These are phyloP conservation scores for Gymnopilus dilepis DNA, from an alignment of 768 basidiomycete species.

Conservation along the genomic window DNA sequence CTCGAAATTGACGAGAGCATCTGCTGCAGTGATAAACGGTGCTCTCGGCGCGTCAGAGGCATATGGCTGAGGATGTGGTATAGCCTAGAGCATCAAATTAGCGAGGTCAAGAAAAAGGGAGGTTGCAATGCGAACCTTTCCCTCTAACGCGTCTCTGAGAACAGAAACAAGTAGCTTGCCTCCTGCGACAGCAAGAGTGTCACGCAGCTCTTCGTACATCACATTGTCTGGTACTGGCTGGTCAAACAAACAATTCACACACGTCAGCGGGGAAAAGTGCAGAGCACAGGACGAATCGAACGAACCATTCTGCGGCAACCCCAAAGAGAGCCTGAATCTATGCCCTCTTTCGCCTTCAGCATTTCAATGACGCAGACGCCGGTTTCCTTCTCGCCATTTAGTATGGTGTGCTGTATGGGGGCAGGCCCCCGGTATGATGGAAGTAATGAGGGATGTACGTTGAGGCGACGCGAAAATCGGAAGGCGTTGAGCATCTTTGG, in stretches of 20 bases:
- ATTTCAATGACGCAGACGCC: conserved; percentile 86
- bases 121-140: conserved; percentile 46
- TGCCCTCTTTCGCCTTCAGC: conserved; percentile 68
- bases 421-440: conserved; percentile 90
- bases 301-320: conserved; percentile 58
- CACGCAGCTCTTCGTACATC: conserved; percentile 61
- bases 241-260: neutral
- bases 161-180: conserved; percentile 75
- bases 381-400: conserved; percentile 68
- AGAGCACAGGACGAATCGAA: conserved; percentile 5
- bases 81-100: conserved; percentile 44
- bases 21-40: conserved; percentile 57
- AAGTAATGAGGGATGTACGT: conserved; percentile 89
- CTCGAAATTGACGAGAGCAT: conserved; percentile 61
- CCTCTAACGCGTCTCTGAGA: conserved; percentile 64
- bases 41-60: conserved; percentile 52
- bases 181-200: conserved; percentile 63
- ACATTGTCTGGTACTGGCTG: conserved; percentile 59
- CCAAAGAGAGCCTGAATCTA: conserved; percentile 83
- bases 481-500: conserved; percentile 65
- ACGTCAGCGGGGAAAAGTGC: neutral
- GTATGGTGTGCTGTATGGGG: conserved; percentile 84
- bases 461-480: conserved; percentile 62
- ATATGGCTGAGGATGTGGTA: conserved; percentile 50
- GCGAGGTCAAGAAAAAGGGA: neutral